These are phyloP conservation scores for Epicoccum sorghinum DNA, from an alignment of 2,329 filamentous ascomycete genomes.

Conservation along the genomic window DNA sequence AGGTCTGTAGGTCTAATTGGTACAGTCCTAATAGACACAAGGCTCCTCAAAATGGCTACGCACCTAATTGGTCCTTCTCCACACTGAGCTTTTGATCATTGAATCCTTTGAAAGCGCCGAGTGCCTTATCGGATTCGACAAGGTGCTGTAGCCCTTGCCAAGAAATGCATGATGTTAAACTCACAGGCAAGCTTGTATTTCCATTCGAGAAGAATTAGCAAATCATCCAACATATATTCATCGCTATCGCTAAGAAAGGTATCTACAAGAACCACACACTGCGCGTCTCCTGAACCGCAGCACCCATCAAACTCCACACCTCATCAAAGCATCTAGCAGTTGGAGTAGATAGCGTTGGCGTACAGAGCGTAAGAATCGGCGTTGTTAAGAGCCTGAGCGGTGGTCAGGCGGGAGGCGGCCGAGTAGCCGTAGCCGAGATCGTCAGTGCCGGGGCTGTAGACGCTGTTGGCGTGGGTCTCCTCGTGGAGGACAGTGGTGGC, in stretches of 20 bases:
- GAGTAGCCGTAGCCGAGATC: constrained; percentile 65
- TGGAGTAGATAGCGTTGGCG: constrained; percentile 51
- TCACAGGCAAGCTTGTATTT: too few relatives aligned
- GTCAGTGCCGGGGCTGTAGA: constrained; percentile 60
- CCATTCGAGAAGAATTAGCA: not conserved
- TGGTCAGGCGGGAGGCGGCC: constrained; percentile 53
- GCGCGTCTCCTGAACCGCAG: too few relatives aligned
- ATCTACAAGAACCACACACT: constrained; percentile 3
- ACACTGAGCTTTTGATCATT: too few relatives aligned
- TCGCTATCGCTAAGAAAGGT: constrained; percentile 7
- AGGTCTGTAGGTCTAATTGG: too few relatives aligned
- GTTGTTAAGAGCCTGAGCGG: constrained; percentile 62
- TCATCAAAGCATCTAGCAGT: constrained; percentile 23
- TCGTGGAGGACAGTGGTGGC: constrained; percentile 70
- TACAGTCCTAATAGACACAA: too few relatives aligned
- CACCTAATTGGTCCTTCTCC: too few relatives aligned
- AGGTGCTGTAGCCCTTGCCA: too few relatives aligned
- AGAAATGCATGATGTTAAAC: too few relatives aligned
- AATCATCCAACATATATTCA: constrained; percentile 1
- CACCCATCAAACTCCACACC: not conserved
- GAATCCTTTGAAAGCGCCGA: too few relatives aligned
- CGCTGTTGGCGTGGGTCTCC: constrained; percentile 65
- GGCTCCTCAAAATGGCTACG: too few relatives aligned
- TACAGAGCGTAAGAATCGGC: constrained; percentile 67
- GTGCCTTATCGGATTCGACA: too few relatives aligned